These are phyloP conservation scores for Diaporthe destruens DNA, from an alignment of 2,329 filamentous ascomycete species.

Conservation along the genomic window DNA sequence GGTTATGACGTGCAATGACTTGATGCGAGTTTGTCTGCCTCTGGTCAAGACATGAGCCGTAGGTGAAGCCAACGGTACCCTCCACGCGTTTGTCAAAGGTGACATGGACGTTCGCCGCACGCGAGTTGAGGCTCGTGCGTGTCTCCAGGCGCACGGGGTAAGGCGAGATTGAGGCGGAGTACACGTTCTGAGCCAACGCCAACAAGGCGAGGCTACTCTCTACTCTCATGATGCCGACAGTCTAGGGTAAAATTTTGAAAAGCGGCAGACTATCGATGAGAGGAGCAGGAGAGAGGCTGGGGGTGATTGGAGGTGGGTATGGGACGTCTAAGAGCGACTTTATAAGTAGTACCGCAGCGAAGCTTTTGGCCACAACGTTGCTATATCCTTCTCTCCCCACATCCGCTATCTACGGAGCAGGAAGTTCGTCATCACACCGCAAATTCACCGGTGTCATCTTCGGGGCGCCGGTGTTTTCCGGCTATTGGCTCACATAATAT, in stretches of 20 bases:
- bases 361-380: background rate
- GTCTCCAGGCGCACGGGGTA: conserved; percentile 51
- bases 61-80: conserved; percentile 50
- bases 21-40: conserved; percentile 47
- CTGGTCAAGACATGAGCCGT: conserved; percentile 48
- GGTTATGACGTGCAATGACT: conserved; percentile 44
- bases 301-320: background rate
- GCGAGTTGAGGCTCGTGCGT: conserved; percentile 50
- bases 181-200: conserved; percentile 15
- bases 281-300: background rate
- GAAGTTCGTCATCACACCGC: background rate
- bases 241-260: conserved; percentile 40
- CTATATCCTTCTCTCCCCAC: background rate
- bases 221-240: background rate
- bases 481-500: conserved; percentile 27
- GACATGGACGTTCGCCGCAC: conserved; percentile 52
- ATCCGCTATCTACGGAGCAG: background rate
- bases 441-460: background rate
- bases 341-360: too few relatives aligned
- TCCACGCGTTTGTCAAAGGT: conserved; percentile 45
- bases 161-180: conserved; percentile 43
- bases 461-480: background rate
- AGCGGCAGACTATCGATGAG: background rate
- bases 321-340: background rate
- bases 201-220: background rate